Evolutionary conservation across 805 yeast species (phyloP), one percentile per base, ranked within the genome.

Genomic region (Candida succiphila): DNA sequence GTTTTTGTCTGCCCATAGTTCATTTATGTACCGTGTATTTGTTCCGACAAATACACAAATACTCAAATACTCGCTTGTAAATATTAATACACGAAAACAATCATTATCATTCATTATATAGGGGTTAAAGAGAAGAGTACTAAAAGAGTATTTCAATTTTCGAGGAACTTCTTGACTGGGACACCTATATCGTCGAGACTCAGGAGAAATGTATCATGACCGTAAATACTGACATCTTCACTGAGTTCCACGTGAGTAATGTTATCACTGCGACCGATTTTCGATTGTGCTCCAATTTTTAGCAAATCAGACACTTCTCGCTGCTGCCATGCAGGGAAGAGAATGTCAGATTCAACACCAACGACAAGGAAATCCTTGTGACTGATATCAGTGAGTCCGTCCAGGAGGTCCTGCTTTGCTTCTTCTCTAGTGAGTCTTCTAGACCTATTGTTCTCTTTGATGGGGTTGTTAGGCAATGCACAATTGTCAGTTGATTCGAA

Each of bases 261-360:
- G 28, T 63, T 63, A 10, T 39, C 27, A 29, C 54, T 56, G 25
- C 50, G 56, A 29, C 69, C 67, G 12, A 58, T 59, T 30, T 53
- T 54, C 14, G 46, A 47, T 5, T 32, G 33, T 13, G 51, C 41
- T 4, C 58, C 61, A 28, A 59, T 52, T 33, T 52, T 58, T 30
- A 88, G 63, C 25, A 75, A 72, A 13, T 73, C 70, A 20, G 75
- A 77, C 36, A 85, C 76, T 51, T 88, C 96, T 36, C 77, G 59
- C 57, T 88, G 96, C 60, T 88, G 96, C 95, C 95, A 85, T 25
- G 79, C 84, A 1, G 96, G 96, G 64, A 88, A 88, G 33, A 88
- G 65, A 27, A 83, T 82, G 52, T 88, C 96, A 1, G 92, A 79
- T 50, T 84, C 92, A n/a, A 87, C 96, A 9, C 96, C 96, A 33